Conservation (phyloP, 208 protist species). For the Trypanosoma melophagium region DNA sequence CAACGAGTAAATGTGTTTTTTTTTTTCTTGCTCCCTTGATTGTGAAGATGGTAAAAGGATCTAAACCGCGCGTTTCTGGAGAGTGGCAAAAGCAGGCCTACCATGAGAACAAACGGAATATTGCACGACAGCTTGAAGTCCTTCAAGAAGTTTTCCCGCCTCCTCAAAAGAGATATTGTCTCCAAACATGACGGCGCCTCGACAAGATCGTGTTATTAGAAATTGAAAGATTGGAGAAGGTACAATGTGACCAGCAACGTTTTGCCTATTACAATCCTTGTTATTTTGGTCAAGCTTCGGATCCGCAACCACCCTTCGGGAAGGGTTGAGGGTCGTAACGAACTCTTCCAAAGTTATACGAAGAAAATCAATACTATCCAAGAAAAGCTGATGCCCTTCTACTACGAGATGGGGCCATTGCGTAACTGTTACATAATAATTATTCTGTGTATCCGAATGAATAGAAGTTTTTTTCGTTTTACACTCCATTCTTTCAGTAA, state of each 20-base stretch:
- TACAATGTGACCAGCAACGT: conserved; percentile 23
- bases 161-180: conserved; percentile 37
- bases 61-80: background rate
- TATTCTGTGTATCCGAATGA: too few species aligned
- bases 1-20: too few species aligned
- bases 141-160: conserved; percentile 30
- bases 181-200: conserved; percentile 81
- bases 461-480: background rate
- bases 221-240: conserved; percentile 64
- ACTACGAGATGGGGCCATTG: conserved; percentile 57
- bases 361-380: conserved; percentile 42
- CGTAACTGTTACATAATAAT: conserved; percentile 26
- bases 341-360: conserved; percentile 62
- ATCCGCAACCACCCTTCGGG: background rate
- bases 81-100: conserved; percentile 48
- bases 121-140: conserved; percentile 45
- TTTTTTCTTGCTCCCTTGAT: too few species aligned
- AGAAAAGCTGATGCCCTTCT: conserved; percentile 40
- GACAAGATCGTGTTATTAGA: conserved; percentile 75
- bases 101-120: conserved; percentile 78
- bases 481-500: background rate
- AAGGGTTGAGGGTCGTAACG: background rate
- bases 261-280: background rate
- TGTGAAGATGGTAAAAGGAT: too few species aligned
- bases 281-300: conserved; percentile 15